Evolutionary conservation across 2,329 filamentous ascomycete genomes (phyloP).

Genomic region (Plenodomus biglobosus): DNA sequence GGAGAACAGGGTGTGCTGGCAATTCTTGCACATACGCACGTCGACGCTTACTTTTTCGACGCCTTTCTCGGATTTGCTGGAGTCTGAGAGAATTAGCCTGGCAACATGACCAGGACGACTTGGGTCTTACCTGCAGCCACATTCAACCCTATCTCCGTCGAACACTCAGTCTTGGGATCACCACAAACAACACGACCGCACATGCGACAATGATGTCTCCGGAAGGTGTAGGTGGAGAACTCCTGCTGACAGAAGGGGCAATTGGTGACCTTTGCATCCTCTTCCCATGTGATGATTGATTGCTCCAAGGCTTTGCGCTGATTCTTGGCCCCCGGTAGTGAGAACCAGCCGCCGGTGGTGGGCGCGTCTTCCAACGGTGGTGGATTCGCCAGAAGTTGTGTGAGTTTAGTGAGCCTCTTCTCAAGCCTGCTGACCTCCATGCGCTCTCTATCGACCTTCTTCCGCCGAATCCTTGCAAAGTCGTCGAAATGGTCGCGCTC

Average conservation of each 20-base stretch:
- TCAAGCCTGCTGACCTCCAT: constrained; percentile 88
- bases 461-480: constrained; percentile 72
- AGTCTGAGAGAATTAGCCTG: constrained; percentile 17
- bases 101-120: too few relatives aligned
- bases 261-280: constrained; percentile 74
- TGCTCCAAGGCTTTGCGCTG: constrained; percentile 83
- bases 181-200: constrained; percentile 93
- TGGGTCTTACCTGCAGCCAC: constrained; percentile 62
- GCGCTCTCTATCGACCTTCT: constrained; percentile 78
- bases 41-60: constrained; percentile 69
- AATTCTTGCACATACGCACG: constrained; percentile 89
- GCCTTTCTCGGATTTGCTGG: constrained; percentile 46
- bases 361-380: constrained; percentile 63
- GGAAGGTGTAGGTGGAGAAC: constrained; percentile 89
- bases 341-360: constrained; percentile 56
- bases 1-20: constrained; percentile 70
- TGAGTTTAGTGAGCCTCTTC: constrained; percentile 87
- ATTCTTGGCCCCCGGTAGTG: constrained; percentile 64
- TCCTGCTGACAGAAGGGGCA: constrained; percentile 97
- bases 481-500: constrained; percentile 70
- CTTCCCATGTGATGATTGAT: constrained; percentile 91
- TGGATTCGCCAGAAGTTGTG: constrained; percentile 75
- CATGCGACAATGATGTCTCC: constrained; percentile 90
- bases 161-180: constrained; percentile 81
- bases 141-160: constrained; percentile 77